Evolutionary conservation across 371 early-diverging fungal species (phyloP), one percentile per base, ranked within the genome.

Genomic region (Mucor irregularis): DNA sequence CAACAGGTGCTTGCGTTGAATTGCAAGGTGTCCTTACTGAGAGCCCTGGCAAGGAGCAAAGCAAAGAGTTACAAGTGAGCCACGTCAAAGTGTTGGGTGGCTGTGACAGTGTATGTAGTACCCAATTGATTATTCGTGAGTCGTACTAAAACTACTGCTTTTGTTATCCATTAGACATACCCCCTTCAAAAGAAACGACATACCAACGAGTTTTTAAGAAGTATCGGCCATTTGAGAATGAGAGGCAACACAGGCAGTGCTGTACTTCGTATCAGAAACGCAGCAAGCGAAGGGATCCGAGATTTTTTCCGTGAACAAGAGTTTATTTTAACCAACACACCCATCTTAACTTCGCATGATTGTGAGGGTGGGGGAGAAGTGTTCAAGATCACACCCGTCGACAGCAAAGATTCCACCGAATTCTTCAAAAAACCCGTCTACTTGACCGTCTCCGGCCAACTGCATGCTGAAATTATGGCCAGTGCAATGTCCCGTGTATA

Each of bases 361-460:
- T 96, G 96, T 73, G 96, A 96, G 63, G 97, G 95, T 10, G 97
- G 88, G n/a, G 94, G 95, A 8, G 93, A 93, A 66, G 90, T 89
- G 1, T 96, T 96, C 62, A 67, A 75, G 37, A 78, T 89, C 0
- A 58, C 68, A 14, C 69, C 63, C 0, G 51, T 54, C 10, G 55
- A 59, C 40, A 63, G 39, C 25, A 68, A 63, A 11, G 68, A 69
- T 28, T 66, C 80, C 5, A 64, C 65, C 21, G 88, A 78, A 9
- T 94, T 93, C 61, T 95, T 94, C 65, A 85, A 82, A 22, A 79
- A 78, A 28, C 87, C 88, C 4, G 88, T 80, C 7, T 91, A 89
- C 57, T 62, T 94, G 25, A 95, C 97, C 0, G 96, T 96, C 4
- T 92, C 93, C 0, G 91, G 89, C 0, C 97, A 96, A 60, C 74